Percentiles rank a stretch among this genome's conserved stretches.
Conservation (phyloP, 2,329 filamentous ascomycete genomes). For the Fusarium musae region DNA sequence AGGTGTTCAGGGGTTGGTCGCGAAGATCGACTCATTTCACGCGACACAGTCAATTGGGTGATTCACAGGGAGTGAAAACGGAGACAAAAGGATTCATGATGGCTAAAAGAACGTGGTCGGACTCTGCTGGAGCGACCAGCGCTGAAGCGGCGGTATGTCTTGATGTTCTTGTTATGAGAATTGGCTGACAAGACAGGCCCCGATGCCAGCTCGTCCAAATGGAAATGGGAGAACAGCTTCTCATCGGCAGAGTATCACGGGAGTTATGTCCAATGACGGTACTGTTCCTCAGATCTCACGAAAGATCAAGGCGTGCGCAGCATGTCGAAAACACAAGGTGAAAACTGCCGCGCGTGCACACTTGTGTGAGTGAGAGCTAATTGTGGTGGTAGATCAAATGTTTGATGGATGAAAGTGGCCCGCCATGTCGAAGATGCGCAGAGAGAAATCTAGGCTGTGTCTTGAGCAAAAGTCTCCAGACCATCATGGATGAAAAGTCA, state of each 20-base stretch:
- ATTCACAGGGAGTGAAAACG: not conserved
- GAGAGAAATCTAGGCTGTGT: slow-evolving; percentile 53
- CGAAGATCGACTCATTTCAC: not conserved
- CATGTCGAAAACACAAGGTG: slow-evolving; percentile 56
- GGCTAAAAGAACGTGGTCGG: slow-evolving; percentile 43
- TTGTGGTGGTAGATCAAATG: slow-evolving; percentile 51
- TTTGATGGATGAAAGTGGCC: slow-evolving; percentile 54
- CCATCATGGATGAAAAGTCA: slow-evolving; percentile 54
- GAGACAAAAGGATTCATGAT: not conserved
- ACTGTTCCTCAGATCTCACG: slow-evolving; percentile 51
- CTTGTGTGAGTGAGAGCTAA: not conserved
- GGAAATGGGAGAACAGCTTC: slow-evolving; percentile 29
- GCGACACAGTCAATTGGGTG: not conserved
- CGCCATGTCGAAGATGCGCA: slow-evolving; percentile 52
- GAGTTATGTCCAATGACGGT: slow-evolving; percentile 24
- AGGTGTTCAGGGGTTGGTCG: slow-evolving; percentile 2
- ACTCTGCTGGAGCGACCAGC: slow-evolving; percentile 25
- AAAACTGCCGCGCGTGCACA: not conserved
- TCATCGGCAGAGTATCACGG: slow-evolving; percentile 33
- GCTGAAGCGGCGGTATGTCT: slow-evolving; percentile 21
- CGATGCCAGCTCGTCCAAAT: slow-evolving; percentile 28
- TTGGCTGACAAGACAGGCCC: slow-evolving; percentile 24
- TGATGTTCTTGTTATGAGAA: not conserved
- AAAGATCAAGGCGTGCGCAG: slow-evolving; percentile 55
- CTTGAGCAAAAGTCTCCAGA: slow-evolving; percentile 55